Percentiles rank a stretch among this genome's conserved stretches.
These are phyloP conservation scores for Chytridium lagenaria DNA, from an alignment of 371 early-diverging fungal species.

Conservation along the genomic window DNA sequence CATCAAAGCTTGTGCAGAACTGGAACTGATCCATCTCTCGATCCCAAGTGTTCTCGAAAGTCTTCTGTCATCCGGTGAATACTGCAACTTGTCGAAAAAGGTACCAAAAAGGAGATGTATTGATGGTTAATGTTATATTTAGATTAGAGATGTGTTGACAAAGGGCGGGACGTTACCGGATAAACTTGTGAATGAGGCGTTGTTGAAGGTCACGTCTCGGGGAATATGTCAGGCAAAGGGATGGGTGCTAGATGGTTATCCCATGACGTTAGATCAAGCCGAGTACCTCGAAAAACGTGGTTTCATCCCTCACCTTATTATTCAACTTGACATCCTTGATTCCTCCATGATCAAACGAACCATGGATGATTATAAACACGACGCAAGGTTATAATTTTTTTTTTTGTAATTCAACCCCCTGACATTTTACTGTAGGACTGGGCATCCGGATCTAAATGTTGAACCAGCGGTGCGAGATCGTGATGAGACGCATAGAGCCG, in stretches of 20 bases:
- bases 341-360: conserved; percentile 29
- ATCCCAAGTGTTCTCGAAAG: conserved; percentile 44
- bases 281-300: conserved; percentile 43
- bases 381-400: neutral
- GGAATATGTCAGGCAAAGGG: conserved; percentile 48
- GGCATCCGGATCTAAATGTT: conserved; percentile 30
- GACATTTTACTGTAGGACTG: conserved; percentile 3
- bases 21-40: conserved; percentile 48
- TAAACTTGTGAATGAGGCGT: conserved; percentile 43
- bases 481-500: conserved; percentile 24
- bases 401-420: neutral
- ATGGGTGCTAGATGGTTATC: conserved; percentile 59
- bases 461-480: conserved; percentile 21
- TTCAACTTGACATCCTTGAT: conserved; percentile 43
- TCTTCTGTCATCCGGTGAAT: conserved; percentile 41
- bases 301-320: conserved; percentile 49
- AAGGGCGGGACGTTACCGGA: conserved; percentile 42
- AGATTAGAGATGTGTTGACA: too few relatives aligned
- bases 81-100: conserved; percentile 33
- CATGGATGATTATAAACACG: conserved; percentile 24
- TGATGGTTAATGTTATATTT: too few relatives aligned
- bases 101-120: too few relatives aligned
- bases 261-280: conserved; percentile 48
- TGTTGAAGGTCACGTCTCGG: conserved; percentile 43
- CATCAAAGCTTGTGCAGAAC: conserved; percentile 35